phyloP scores from a whole-genome alignment of 2,329 filamentous ascomycete species.

The Aurifilum marmelostoma region DNA sequence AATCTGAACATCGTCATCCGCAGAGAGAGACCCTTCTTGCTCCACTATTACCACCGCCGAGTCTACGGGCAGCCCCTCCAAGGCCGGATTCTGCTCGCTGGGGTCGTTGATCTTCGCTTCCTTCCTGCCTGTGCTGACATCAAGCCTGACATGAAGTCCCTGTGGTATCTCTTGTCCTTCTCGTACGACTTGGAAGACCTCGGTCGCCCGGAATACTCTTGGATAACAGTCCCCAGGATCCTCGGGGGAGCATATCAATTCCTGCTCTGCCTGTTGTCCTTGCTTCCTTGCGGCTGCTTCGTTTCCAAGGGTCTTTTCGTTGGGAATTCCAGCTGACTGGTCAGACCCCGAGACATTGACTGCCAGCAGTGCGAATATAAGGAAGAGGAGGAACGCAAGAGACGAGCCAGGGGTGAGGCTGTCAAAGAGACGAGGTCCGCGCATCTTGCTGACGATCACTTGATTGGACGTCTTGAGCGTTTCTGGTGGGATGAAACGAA shows the following conservation, averaged over 20 bases:
- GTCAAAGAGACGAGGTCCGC: background rate
- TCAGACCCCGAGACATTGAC: conserved; percentile 14
- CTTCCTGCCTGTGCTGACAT: conserved; percentile 65
- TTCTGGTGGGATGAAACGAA: background rate
- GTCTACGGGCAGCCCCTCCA: conserved; percentile 57
- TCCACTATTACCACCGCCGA: conserved; percentile 59
- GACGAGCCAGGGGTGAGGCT: conserved; percentile 13
- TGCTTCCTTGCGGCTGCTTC: conserved; percentile 8
- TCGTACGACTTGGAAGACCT: conserved; percentile 65
- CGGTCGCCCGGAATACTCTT: conserved; percentile 63
- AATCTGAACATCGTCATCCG: conserved; percentile 43
- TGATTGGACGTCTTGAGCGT: background rate
- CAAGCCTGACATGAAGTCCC: conserved; percentile 68
- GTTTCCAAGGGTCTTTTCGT: background rate
- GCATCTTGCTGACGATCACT: conserved; percentile 10
- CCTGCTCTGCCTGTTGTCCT: conserved; percentile 32
- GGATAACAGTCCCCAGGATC: conserved; percentile 68
- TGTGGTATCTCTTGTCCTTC: conserved; percentile 67
- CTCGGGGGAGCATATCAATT: conserved; percentile 67
- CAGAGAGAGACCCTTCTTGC: conserved; percentile 46
- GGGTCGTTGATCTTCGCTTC: conserved; percentile 70
- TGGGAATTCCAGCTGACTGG: background rate
- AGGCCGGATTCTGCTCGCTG: conserved; percentile 49
- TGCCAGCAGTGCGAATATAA: conserved; percentile 23
- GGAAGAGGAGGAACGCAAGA: conserved; percentile 17